phyloP scores from a whole-genome alignment of 805 yeast genomes.

The Starmerella floris region DNA sequence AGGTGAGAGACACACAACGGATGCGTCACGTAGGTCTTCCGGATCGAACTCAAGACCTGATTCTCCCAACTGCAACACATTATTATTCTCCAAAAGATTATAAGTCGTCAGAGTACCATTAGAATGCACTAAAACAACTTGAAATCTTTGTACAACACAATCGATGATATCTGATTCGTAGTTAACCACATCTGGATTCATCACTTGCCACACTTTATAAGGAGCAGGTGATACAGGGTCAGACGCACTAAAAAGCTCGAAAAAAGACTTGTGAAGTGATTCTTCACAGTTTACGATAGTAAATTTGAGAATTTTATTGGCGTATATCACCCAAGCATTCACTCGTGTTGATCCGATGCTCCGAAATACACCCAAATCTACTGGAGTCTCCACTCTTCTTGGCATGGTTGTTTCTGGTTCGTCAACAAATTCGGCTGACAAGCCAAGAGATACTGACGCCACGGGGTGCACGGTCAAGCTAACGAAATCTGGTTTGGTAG shows the following conservation, averaged over 20 bases:
- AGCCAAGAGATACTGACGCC: neutral
- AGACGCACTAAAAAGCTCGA: constrained; percentile 14
- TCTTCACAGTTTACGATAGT: constrained; percentile 4
- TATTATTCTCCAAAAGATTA: constrained; percentile 15
- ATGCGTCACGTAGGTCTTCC: constrained; percentile 6
- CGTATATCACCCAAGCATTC: constrained; percentile 7
- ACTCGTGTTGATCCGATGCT: neutral
- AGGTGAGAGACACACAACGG: constrained; percentile 26
- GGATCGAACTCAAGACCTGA: constrained; percentile 11
- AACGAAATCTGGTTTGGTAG: constrained; percentile 8
- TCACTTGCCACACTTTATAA: constrained; percentile 6
- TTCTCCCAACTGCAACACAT: constrained; percentile 9
- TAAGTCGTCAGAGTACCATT: constrained; percentile 20
- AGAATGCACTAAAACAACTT: constrained; percentile 16
- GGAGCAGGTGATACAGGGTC: constrained; percentile 1
- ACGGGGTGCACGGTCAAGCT: constrained; percentile 4
- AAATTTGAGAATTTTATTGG: constrained; percentile 3
- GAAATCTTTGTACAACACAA: constrained; percentile 15
- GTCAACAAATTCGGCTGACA: neutral
- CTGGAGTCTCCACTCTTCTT: neutral
- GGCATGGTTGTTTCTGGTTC: neutral
- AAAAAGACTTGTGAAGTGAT: constrained; percentile 18
- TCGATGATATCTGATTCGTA: constrained; percentile 8
- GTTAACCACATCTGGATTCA: neutral
- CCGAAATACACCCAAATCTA: constrained; percentile 1